Base-by-base conservation (phyloP, 805 yeast species). In the Suhomyces emberorum region DNA sequence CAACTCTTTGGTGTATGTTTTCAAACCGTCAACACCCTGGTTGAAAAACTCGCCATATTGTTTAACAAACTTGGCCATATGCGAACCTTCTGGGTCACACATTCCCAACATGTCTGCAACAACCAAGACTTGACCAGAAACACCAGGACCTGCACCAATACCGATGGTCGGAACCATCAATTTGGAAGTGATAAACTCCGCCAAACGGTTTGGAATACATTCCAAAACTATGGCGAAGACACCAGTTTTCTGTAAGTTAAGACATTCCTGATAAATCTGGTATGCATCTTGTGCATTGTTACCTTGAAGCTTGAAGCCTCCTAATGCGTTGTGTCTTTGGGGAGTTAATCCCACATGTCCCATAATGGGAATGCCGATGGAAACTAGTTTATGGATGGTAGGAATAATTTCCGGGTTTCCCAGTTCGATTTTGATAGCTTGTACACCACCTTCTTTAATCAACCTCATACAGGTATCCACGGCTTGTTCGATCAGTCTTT, bases 261-360 rank as follows among this genome's bases (percentile, higher is more conserved):
- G 42, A 2, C 96, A 95, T 41, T 88, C 88, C 25, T 78, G 65
- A 30, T 72, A 69, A 2, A 91, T 65, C 11, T 70, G 60, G 4
- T 69, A 32, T 0, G 95, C 95, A 22, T 71, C 69, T 3, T 56
- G 55, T 0, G 66, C 61, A 0, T 77, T 65, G 41, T 66, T 75
- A 0, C 95, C 97, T 57, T 91, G 98, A 1, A 86, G 83, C 59
- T 80, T 83, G 61, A 82, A 91, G 0, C 98, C 98, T 15, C 96
- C 89, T 10, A 84, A 54, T 0, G 86, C 55, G 44, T 86, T 77
- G 43, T 79, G 79, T 28, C 86, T 74, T 57, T 93, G 98, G 2
- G 98, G 98, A 3, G 95, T 87, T 21, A 91, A 65, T 0, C 98
- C 98, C 20, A 87, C 77, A 58, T 91, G 98, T 1, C 95, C 97